Evolutionary conservation across 148 eudicot genomes (phyloP), one percentile per base, ranked within the genome.

Genomic region (Arctostaphylos glauca): DNA sequence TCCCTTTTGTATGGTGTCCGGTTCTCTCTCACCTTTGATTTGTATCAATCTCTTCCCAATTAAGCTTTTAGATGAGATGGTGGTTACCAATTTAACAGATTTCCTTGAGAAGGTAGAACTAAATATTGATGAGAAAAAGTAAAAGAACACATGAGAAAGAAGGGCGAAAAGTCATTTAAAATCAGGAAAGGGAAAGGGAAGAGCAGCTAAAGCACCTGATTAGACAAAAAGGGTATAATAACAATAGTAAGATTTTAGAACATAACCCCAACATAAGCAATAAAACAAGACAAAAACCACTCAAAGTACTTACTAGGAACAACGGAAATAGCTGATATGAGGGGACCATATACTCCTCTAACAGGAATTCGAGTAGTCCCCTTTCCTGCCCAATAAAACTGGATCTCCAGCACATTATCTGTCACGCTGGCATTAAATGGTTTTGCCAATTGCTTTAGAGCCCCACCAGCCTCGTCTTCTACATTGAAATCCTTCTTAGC

Each of bases 341-440:
- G 89, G 64, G 97, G 91, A 41, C 97, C 97, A 84, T 94, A 94
- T 78, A 84, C 93, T 81, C 95, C 95, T 85, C 94, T 88, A 5
- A 66, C 50, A 62, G 95, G 97, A 87, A 92, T 87, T 19, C 93
- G 88, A 49, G 95, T 91, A 81, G 97, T 94, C 84, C 97, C 97
- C 85, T 81, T 92, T 79, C 95, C 90, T 79, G 91, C 87, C 95
- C 94, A 94, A 53, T 90, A 84, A 87, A 94, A 88, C 52, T 88
- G 87, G 81, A 94, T 89, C 89, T 91, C 92, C 80, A 94, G 78
- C 38, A 82, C 72, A 84, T 85, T 86, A 87, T 90, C 85, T 10
- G 86, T 84, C 86, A 92, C 95, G 6, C 84, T 91, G 73, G 86
- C 88, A 80, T 87, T 89, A 75, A 85, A 91, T 55, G 55, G 66